Evolutionary conservation across 1,139 yeast species (phyloP).

Genomic region (Geotrichum bryndzae): DNA sequence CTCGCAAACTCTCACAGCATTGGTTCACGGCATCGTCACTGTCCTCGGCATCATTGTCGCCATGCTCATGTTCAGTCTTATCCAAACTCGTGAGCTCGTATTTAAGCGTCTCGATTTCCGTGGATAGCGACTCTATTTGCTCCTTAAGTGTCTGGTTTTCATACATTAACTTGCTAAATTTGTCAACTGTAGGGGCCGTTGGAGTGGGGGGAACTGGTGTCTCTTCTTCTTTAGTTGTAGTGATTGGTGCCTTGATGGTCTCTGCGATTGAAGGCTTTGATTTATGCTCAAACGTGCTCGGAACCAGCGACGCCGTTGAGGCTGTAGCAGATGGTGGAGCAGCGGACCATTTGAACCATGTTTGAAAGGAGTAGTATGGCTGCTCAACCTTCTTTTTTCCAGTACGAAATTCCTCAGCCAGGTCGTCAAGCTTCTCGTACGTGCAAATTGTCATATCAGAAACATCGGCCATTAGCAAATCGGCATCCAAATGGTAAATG

Average conservation of each 20-base stretch:
- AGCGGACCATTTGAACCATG: constrained; percentile 12
- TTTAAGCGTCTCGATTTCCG: constrained; percentile 17
- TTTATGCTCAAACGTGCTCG: neutral
- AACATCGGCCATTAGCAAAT: constrained; percentile 46
- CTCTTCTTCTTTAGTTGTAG: neutral
- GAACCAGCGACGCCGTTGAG: neutral
- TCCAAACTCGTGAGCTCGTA: constrained; percentile 13
- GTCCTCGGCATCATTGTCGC: constrained; percentile 13
- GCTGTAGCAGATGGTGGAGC: constrained; percentile 1
- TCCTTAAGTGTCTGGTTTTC: constrained; percentile 15
- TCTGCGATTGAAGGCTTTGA: constrained; percentile 9
- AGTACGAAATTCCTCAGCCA: constrained; percentile 27
- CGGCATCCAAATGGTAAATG: constrained; percentile 42
- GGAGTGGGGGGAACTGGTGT: constrained; percentile 8
- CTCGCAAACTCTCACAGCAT: constrained; percentile 29
- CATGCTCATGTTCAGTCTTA: neutral
- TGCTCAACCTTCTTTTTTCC: constrained; percentile 6
- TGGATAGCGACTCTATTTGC: constrained; percentile 11
- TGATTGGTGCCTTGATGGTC: neutral
- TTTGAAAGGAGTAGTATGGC: neutral
- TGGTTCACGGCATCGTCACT: constrained; percentile 13
- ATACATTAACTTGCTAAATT: neutral
- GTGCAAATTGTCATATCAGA: constrained; percentile 32
- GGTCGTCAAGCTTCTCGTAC: constrained; percentile 21
- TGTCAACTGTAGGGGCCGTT: constrained; percentile 4